A percentile compares a stretch with the other conserved stretches of the same genome.
Conservation (phyloP, 495 filamentous ascomycete species). For the Penicillium paxilli region DNA sequence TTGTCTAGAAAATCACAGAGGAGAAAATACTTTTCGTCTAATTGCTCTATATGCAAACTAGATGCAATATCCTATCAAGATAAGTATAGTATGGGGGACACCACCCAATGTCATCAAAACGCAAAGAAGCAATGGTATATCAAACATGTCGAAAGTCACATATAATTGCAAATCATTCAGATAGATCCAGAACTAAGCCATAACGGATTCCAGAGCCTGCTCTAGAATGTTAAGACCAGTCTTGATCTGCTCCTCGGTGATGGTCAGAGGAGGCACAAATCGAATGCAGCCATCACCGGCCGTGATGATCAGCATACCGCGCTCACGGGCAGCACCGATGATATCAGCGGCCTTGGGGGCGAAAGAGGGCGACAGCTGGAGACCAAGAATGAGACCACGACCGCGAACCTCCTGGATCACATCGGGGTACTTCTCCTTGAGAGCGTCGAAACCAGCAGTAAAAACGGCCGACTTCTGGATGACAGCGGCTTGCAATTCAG, state of each 20-base stretch:
- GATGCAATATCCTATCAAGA: background rate
- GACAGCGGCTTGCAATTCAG: constrained; percentile 64
- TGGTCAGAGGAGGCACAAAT: constrained; percentile 80
- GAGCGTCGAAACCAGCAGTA: constrained; percentile 55
- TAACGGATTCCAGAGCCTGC: constrained; percentile 64
- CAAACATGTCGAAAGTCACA: constrained; percentile 19
- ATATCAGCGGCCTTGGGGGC: constrained; percentile 56
- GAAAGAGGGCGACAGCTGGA: constrained; percentile 75
- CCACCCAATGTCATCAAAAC: too few species aligned
- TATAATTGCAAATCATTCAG: constrained; percentile 2
- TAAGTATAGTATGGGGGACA: too few species aligned
- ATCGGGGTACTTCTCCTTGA: constrained; percentile 68
- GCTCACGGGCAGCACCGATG: constrained; percentile 81
- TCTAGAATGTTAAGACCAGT: constrained; percentile 74
- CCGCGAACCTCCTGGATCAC: constrained; percentile 78
- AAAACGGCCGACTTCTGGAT: constrained; percentile 66
- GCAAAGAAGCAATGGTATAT: constrained; percentile 25
- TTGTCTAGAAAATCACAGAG: too few species aligned
- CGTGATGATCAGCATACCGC: constrained; percentile 87
- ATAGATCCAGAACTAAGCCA: constrained; percentile 21
- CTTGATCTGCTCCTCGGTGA: constrained; percentile 74
- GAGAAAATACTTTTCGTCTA: background rate
- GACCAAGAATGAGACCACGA: constrained; percentile 77
- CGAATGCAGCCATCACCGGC: constrained; percentile 85
- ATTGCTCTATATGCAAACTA: background rate